These are phyloP conservation scores for Carex parvula DNA, from an alignment of 176 grass and related monocot genomes.

Conservation along the genomic window DNA sequence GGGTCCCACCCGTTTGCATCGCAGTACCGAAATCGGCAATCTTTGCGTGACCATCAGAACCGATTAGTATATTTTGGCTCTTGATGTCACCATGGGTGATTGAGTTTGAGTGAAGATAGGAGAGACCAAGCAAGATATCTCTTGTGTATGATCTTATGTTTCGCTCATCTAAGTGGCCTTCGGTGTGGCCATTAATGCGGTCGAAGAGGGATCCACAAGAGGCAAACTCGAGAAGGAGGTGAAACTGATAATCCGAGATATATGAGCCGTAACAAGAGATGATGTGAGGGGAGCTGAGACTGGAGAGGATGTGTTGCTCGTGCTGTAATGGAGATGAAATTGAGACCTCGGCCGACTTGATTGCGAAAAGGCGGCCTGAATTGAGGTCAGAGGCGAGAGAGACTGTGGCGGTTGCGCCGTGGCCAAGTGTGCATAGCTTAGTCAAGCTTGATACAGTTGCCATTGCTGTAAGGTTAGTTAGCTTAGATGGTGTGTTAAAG, in stretches of 20 bases:
- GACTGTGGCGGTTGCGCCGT: background rate
- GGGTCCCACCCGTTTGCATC: background rate
- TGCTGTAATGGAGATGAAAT: background rate
- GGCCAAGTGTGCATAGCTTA: slow-evolving; percentile 6
- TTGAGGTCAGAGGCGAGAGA: slow-evolving; percentile 30
- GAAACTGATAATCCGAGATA: slow-evolving; percentile 25
- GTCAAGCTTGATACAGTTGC: background rate
- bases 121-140: slow-evolving; percentile 48
- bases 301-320: slow-evolving; percentile 24
- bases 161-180: slow-evolving; percentile 41
- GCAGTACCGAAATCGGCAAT: slow-evolving; percentile 79
- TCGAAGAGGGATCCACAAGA: slow-evolving; percentile 56
- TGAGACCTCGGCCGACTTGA: slow-evolving; percentile 44
- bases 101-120: slow-evolving; percentile 48
- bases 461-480: slow-evolving; percentile 4
- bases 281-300: slow-evolving; percentile 57
- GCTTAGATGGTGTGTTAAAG: background rate
- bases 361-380: slow-evolving; percentile 50
- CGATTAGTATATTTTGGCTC: slow-evolving; percentile 56
- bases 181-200: slow-evolving; percentile 25
- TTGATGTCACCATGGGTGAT: slow-evolving; percentile 75
- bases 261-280: slow-evolving; percentile 53
- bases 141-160: slow-evolving; percentile 27
- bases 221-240: slow-evolving; percentile 78
- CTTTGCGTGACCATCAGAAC: slow-evolving; percentile 48